Percentiles rank a stretch among this genome's conserved stretches.
phyloP scores from a whole-genome alignment of 1,284 basidiomycete species.

The Anthracocystis panici-leucophaei region DNA sequence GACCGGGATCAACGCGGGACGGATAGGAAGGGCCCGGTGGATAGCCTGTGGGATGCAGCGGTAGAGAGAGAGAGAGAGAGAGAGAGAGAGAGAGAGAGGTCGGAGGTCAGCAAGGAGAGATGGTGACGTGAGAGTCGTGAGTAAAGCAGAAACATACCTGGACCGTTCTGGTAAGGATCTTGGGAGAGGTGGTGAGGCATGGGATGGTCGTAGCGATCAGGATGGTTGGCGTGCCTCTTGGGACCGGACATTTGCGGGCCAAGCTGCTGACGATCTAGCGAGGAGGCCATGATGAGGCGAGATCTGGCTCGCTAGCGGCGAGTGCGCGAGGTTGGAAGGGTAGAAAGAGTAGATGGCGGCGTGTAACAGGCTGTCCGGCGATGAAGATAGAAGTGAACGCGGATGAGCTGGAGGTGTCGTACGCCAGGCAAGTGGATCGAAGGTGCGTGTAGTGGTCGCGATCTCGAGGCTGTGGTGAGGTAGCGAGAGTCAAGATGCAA shows the following conservation, averaged over 20 bases:
- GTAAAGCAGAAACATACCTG: conserved; percentile 29
- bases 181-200: conserved; percentile 48
- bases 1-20: conserved; percentile 34
- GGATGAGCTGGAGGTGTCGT: conserved; percentile 2
- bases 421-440: background rate
- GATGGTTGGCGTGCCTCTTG: conserved; percentile 42
- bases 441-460: background rate
- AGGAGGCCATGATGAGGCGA: conserved; percentile 38
- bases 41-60: conserved; percentile 24
- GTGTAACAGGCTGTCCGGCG: background rate
- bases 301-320: conserved; percentile 10
- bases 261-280: conserved; percentile 51
- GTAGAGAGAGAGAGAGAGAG: background rate
- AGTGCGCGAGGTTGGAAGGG: background rate
- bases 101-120: background rate
- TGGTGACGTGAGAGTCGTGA: background rate
- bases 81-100: too few relatives aligned
- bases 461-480: background rate
- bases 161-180: conserved; percentile 44
- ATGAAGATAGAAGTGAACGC: background rate
- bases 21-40: conserved; percentile 43
- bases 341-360: background rate
- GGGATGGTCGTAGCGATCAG: conserved; percentile 50
- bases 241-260: conserved; percentile 34
- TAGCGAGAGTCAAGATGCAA: background rate